Evolutionary conservation across 164 flowering plant genomes (phyloP).

Genomic region (Aristolochia fimbriata): DNA sequence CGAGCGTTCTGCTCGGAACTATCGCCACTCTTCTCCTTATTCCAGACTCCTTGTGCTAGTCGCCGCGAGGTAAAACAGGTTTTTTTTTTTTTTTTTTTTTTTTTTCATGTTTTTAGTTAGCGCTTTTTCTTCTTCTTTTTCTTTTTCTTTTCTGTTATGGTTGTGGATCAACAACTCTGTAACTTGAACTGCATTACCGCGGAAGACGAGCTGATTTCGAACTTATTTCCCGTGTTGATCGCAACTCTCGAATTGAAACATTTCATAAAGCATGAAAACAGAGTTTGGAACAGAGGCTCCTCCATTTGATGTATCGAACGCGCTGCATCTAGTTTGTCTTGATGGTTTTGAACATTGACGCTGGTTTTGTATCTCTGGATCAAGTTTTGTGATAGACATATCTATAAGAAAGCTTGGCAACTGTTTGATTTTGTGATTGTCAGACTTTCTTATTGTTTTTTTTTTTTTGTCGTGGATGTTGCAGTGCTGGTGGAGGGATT

Average conservation of each 20-base stretch:
- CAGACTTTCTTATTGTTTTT: neutral
- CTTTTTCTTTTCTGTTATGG: neutral
- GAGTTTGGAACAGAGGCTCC: too few species aligned
- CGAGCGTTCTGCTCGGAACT: constrained; percentile 7
- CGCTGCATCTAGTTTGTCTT: neutral
- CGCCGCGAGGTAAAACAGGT: constrained; percentile 4
- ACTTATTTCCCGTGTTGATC: neutral
- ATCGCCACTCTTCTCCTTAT: neutral
- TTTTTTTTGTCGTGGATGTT: constrained; percentile 8
- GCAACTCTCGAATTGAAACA: too few species aligned
- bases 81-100: neutral
- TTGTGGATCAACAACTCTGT: neutral
- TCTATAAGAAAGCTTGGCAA: neutral
- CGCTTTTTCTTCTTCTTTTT: neutral
- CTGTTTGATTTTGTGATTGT: neutral
- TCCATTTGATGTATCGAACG: neutral
- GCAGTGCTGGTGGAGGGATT: constrained; percentile 66
- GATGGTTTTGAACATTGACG: too few species aligned
- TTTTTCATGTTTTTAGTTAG: neutral
- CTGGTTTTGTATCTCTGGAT: neutral
- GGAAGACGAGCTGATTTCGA: neutral
- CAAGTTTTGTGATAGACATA: neutral
- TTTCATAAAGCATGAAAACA: too few species aligned
- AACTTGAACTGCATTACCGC: neutral
- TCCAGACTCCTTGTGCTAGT: constrained; percentile 4